Evolutionary conservation across 768 basidiomycete species (phyloP), one percentile per base, ranked within the genome.

Genomic region (Xerocomellus intermedius): DNA sequence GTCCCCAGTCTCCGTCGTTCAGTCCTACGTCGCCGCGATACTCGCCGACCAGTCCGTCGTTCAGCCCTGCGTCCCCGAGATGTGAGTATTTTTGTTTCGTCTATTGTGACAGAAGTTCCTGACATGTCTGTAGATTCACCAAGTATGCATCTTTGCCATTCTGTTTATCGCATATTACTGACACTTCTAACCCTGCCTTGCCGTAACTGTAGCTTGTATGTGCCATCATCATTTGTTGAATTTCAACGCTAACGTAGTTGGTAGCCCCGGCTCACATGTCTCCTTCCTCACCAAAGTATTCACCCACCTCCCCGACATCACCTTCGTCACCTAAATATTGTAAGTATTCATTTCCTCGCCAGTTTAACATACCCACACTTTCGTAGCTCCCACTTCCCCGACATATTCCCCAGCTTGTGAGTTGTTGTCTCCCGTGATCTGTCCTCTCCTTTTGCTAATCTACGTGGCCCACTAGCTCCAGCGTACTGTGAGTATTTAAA

Each of bases 251-350:
- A 33, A 63, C 21, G 5, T 52, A 47, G 51, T 56, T 57, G 43
- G 52, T 64, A 88, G 88, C 90, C 6, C 89, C 91, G 33, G 81
- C 84, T 22, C 86, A 90, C 52, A 82, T 89, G 77, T 94, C 94
- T 8, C 94, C 93, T 0, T 85, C 94, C 5, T 94, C 92, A 30
- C 94, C 94, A 8, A 91, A 87, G 64, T 97, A 94, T 72, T 94
- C 92, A 12, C 95, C 95, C 3, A 93, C 95, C 0, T 95, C 93
- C 4, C 95, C 95, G 70, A 83, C 87, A 8, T 94, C 91, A 3
- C 94, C 94, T 0, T 82, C 94, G 3, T 95, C 93, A 35, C 95
- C 95, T 52, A 91, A 89, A 81, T 93, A 92, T 70, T 93, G 91
- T 92, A 73, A 60, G 90, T 78, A 5, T 12, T 7, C 22, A 0